Evolutionary conservation across 495 filamentous ascomycete species (phyloP).

Genomic region (Ramalina peruviana): DNA sequence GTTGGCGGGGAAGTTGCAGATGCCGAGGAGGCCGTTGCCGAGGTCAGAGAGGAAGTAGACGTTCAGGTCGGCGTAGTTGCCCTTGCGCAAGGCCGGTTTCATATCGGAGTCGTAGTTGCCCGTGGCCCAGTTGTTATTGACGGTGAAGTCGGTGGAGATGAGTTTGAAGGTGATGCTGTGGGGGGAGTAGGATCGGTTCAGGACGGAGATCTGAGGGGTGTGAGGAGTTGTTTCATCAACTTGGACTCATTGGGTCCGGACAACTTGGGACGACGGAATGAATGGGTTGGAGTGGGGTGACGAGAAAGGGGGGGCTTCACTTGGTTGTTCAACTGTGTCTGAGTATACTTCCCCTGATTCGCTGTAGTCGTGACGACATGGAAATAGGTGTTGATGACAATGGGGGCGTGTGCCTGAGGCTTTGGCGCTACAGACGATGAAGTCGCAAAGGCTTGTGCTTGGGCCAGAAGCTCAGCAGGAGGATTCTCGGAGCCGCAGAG

Average conservation of each 20-base stretch:
- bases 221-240: slow-evolving; percentile 8
- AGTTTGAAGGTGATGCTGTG: slow-evolving; percentile 39
- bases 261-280: slow-evolving; percentile 13
- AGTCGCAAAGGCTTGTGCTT: not conserved
- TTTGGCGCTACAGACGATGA: not conserved
- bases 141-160: slow-evolving; percentile 53
- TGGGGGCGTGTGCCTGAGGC: slow-evolving; percentile 15
- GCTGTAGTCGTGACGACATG: slow-evolving; percentile 41
- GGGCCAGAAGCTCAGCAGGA: slow-evolving; percentile 5
- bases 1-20: slow-evolving; percentile 31
- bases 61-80: slow-evolving; percentile 32
- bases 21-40: slow-evolving; percentile 30
- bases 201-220: slow-evolving; percentile 24
- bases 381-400: slow-evolving; percentile 41
- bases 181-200: slow-evolving; percentile 29
- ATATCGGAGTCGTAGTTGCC: slow-evolving; percentile 46
- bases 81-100: slow-evolving; percentile 49
- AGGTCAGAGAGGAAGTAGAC: slow-evolving; percentile 38
- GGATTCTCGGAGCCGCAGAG: slow-evolving; percentile 8
- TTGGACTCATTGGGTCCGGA: slow-evolving; percentile 11
- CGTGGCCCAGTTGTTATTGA: slow-evolving; percentile 55
- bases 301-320: slow-evolving; percentile 1
- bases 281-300: not conserved
- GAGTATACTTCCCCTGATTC: slow-evolving; percentile 37
- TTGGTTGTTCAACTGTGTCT: slow-evolving; percentile 21